Evolutionary conservation across 305 asterid species (phyloP), one percentile per base, ranked within the genome.

Genomic region (Fraxinus baroniana): DNA sequence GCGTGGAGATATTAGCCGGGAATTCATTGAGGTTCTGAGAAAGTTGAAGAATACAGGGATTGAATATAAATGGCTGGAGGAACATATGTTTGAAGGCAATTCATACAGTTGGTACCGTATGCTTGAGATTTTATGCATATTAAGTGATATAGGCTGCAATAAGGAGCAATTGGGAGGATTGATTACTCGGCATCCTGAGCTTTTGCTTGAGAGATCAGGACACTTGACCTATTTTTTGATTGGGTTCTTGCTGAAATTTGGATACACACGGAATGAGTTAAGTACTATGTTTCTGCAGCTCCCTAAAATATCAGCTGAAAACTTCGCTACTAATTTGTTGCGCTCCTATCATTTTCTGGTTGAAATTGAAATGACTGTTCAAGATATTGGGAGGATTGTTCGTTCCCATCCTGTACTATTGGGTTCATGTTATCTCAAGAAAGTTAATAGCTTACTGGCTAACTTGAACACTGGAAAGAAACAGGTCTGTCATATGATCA

Each of bases 211-310:
- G 77, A 39, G 77, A 44, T 92, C 97, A 1, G 98, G 98, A 49
- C 82, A 70, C 32, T 20, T 76, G 12, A 80, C 94, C 10, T 88
- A 87, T 79, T 85, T 77, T 33, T 77, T 94, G 37, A 64, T 93
- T 57, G 93, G 91, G 62, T 85, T 91, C 71, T 73, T 94, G 87
- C 81, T 84, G 83, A 95, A 95, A 85, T 92, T 91, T 9, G 99
- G 98, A 74, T 85, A 76, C 71, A 70, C 85, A 8, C 10, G n/a
- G 79, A 81, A 60, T 33, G 91, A 88, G 46, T 74, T 92, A 24
- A 83, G 41, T 22, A 74, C 77, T 37, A 24, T 84, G 62, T 87
- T 91, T 80, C 86, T 87, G 46, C 86, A 89, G 70, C 88, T 91
- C 36, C 97, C 97, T 0, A 73, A 89, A 78, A 86, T 89, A 37